Evolutionary conservation across 2,329 filamentous ascomycete species (phyloP).

Genomic region (Canariomyces notabilis): DNA sequence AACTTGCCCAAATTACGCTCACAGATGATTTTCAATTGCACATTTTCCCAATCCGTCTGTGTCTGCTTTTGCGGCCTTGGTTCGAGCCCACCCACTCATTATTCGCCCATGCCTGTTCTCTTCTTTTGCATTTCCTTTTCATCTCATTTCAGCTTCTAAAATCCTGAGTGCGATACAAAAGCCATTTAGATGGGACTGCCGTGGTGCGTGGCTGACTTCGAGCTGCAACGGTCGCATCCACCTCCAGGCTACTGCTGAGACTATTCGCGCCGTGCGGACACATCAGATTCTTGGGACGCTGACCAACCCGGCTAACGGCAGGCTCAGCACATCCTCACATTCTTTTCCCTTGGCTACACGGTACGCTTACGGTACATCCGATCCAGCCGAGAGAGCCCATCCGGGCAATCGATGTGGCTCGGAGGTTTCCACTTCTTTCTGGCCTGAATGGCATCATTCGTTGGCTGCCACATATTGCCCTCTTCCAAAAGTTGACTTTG

Average conservation of each 20-base stretch:
- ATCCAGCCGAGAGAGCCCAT: constrained; percentile 4
- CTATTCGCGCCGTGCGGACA: constrained; percentile 12
- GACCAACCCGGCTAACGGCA: constrained; percentile 15
- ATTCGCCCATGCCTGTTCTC: background rate
- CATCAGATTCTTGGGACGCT: constrained; percentile 13
- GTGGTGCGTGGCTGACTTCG: background rate
- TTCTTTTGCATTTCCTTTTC: background rate
- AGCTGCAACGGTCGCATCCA: constrained; percentile 12
- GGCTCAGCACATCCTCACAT: background rate
- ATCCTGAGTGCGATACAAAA: constrained; percentile 3
- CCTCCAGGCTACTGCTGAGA: background rate
- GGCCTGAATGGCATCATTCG: constrained; percentile 11
- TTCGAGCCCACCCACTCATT: background rate
- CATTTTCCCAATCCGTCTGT: constrained; percentile 7
- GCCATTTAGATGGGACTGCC: constrained; percentile 5
- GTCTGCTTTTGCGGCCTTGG: constrained; percentile 5
- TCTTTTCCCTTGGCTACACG: background rate
- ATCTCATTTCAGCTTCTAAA: background rate
- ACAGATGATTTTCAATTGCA: constrained; percentile 11
- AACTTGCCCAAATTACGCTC: constrained; percentile 16
- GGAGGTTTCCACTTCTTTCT: background rate
- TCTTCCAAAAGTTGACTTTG: background rate
- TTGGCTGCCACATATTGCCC: constrained; percentile 3
- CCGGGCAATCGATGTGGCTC: background rate
- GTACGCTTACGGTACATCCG: too few species aligned